These are phyloP conservation scores for Xerocomus potaroensis DNA, from an alignment of 768 basidiomycete species.

Conservation along the genomic window DNA sequence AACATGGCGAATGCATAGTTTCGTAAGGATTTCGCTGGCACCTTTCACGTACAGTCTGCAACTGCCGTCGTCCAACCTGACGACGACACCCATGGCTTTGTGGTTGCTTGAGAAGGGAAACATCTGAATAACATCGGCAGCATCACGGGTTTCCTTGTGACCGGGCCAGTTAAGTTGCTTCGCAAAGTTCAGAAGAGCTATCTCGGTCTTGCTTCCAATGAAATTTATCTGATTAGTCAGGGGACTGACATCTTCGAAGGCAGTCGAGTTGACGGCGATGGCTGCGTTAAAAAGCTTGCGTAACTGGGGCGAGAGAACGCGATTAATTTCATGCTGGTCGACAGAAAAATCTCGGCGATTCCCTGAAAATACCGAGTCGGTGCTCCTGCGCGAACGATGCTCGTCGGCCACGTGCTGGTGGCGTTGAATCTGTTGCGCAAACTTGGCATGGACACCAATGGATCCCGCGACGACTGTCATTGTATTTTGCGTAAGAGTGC, in stretches of 20 bases:
- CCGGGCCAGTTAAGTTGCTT: conserved; percentile 74
- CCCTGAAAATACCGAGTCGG: conserved; percentile 33
- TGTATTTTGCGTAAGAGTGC: conserved; percentile 90
- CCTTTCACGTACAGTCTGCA: conserved; percentile 86
- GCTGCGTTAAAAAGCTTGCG: conserved; percentile 73
- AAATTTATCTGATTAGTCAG: conserved; percentile 60
- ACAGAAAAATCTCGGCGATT: conserved; percentile 77
- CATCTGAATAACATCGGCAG: conserved; percentile 68
- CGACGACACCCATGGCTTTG: conserved; percentile 92
- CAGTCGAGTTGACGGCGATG: conserved; percentile 90
- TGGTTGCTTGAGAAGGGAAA: conserved; percentile 91
- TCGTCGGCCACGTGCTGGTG: conserved; percentile 72
- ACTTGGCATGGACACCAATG: conserved; percentile 91
- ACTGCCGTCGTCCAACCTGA: conserved; percentile 47
- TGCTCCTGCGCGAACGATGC: conserved; percentile 27
- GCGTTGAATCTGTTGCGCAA: conserved; percentile 72
- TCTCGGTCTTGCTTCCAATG: conserved; percentile 94
- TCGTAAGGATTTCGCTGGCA: conserved; percentile 88
- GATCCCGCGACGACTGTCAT: conserved; percentile 98
- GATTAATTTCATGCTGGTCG: conserved; percentile 69
- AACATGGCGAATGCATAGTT: conserved; percentile 69
- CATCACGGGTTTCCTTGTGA: conserved; percentile 64
- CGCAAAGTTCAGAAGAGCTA: conserved; percentile 81
- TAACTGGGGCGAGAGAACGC: conserved; percentile 56
- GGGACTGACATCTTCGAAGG: conserved; percentile 77